These are phyloP conservation scores for Kodamaea kaohsiungensis DNA, from an alignment of 805 yeast genomes.

Conservation along the genomic window DNA sequence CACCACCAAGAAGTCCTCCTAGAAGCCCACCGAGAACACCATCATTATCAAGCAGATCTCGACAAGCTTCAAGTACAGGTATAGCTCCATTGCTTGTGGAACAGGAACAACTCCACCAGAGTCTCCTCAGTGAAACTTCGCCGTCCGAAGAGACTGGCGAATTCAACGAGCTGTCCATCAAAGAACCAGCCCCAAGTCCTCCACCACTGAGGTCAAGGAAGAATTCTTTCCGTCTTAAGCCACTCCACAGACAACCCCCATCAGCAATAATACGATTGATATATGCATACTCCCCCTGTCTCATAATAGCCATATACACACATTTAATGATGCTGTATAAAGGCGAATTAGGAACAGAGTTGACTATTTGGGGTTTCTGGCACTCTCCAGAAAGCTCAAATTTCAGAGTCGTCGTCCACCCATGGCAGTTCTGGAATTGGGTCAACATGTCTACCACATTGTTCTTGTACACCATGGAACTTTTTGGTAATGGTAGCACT, in stretches of 20 bases:
- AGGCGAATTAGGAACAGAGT: constrained; percentile 66
- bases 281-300: constrained; percentile 90
- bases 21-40: constrained; percentile 12
- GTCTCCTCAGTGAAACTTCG: neutral
- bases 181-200: constrained; percentile 6
- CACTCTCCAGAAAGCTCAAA: constrained; percentile 17
- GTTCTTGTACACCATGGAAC: constrained; percentile 76
- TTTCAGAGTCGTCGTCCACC: constrained; percentile 45
- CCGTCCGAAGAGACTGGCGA: constrained; percentile 4
- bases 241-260: constrained; percentile 23
- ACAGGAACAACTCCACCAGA: constrained; percentile 1
- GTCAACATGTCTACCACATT: constrained; percentile 81
- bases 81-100: neutral
- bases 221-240: constrained; percentile 17
- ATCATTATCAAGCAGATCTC: constrained; percentile 22
- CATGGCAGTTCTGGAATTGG: constrained; percentile 99
- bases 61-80: constrained; percentile 26
- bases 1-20: constrained; percentile 27
- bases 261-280: constrained; percentile 54
- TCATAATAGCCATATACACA: constrained; percentile 92
- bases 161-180: neutral
- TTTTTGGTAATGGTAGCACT: constrained; percentile 44
- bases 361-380: constrained; percentile 62
- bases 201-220: constrained; percentile 5
- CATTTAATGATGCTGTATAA: constrained; percentile 89